phyloP scores from a whole-genome alignment of 768 basidiomycete species.

The Asterophora lycoperdoides region DNA sequence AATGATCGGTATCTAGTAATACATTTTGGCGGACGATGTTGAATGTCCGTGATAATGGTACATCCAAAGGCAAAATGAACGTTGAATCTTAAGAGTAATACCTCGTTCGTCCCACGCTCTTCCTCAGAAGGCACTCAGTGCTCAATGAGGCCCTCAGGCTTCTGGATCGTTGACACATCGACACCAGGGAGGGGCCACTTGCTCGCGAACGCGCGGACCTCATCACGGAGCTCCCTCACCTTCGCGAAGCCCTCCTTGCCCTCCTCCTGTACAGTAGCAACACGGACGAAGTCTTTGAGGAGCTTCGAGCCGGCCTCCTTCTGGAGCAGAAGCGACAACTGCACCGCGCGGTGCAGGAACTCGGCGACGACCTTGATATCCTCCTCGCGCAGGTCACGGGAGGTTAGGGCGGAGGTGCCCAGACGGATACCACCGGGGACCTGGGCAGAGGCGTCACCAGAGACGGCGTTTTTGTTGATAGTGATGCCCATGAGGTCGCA shows the following conservation, averaged over 20 bases:
- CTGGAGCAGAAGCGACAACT: conserved; percentile 84
- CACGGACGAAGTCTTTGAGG: conserved; percentile 91
- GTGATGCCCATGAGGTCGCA: conserved; percentile 97
- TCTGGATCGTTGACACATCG: conserved; percentile 39
- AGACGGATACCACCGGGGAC: conserved; percentile 96
- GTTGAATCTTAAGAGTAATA: conserved; percentile 52
- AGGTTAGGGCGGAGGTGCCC: conserved; percentile 91
- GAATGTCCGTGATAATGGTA: conserved; percentile 41
- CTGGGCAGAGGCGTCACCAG: conserved; percentile 93
- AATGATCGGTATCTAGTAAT: conserved; percentile 7
- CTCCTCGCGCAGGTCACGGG: conserved; percentile 85
- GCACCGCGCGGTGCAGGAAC: conserved; percentile 92
- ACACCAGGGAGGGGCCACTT: conserved; percentile 94
- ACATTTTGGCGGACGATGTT: conserved; percentile 42
- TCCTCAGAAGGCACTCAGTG: neutral
- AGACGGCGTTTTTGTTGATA: conserved; percentile 97
- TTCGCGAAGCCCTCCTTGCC: conserved; percentile 66
- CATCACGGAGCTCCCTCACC: conserved; percentile 70
- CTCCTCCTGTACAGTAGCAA: conserved; percentile 63
- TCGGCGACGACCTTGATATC: conserved; percentile 85
- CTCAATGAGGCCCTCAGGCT: conserved; percentile 55
- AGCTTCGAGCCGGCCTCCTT: conserved; percentile 94
- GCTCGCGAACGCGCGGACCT: conserved; percentile 78
- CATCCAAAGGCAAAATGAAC: conserved; percentile 32
- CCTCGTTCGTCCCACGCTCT: neutral